These are phyloP conservation scores for Parasitella parasitica DNA, from an alignment of 371 early-diverging fungal genomes.

Conservation along the genomic window DNA sequence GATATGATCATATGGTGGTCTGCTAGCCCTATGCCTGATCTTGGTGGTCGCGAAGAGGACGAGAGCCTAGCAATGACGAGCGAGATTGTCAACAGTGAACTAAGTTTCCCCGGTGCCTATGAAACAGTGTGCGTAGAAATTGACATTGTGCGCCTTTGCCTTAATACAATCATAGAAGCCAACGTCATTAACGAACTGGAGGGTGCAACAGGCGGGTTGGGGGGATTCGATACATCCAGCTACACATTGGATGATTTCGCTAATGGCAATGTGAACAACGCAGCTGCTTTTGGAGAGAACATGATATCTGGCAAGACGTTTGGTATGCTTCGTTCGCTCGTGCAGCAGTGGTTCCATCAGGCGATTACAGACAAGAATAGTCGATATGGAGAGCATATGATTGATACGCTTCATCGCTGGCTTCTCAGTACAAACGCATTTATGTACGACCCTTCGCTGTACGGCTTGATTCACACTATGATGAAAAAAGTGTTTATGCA, in stretches of 20 bases:
- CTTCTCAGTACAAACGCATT: slow-evolving; percentile 71
- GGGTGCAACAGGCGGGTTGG: slow-evolving; percentile 53
- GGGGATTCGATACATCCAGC: slow-evolving; percentile 48
- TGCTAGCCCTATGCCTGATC: slow-evolving; percentile 73
- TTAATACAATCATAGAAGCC: slow-evolving; percentile 79
- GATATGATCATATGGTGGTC: slow-evolving; percentile 95
- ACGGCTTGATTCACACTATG: slow-evolving; percentile 72
- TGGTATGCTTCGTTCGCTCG: slow-evolving; percentile 69
- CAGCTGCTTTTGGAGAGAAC: slow-evolving; percentile 56
- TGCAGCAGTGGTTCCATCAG: slow-evolving; percentile 76
- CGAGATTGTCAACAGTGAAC: slow-evolving; percentile 65
- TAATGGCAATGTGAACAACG: slow-evolving; percentile 40
- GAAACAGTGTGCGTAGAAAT: slow-evolving; percentile 82
- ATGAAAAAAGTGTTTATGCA: slow-evolving; percentile 89
- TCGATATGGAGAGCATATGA: slow-evolving; percentile 60
- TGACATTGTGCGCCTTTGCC: slow-evolving; percentile 77
- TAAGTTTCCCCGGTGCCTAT: slow-evolving; percentile 77
- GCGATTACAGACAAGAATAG: slow-evolving; percentile 16
- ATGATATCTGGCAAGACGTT: slow-evolving; percentile 70
- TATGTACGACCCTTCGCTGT: slow-evolving; percentile 87
- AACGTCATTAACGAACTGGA: slow-evolving; percentile 77
- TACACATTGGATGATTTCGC: slow-evolving; percentile 56
- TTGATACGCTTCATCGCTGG: slow-evolving; percentile 89
- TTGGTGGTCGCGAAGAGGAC: slow-evolving; percentile 89
- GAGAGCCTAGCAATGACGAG: slow-evolving; percentile 60